Base-by-base conservation (phyloP, 345 rosid genomes). In the Lepidium sativum region DNA sequence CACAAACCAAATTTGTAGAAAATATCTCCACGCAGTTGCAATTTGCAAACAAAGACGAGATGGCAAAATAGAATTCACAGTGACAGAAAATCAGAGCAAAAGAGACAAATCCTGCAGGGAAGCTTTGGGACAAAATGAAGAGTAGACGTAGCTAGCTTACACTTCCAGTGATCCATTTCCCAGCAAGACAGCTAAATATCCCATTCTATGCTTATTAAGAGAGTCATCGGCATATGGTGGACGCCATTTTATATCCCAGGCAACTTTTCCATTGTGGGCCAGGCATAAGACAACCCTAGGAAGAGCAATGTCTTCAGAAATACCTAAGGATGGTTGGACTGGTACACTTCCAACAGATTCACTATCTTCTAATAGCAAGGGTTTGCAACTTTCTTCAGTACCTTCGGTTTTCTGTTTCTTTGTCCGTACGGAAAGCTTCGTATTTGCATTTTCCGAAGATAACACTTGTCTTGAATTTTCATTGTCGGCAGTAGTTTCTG, bases 151-250 rank as follows among this genome's bases (percentile, higher is more conserved):
- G 71, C 55, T 57, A 48, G 9, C 88, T 86, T 85, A 94, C 96
- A 90, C 95, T 85, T 94, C 99, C 52, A 94, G 53, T 43, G 92
- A 86, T 70, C 99, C 97, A 72, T 83, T 84, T 68, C 97, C 99
- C 15, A 90, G 84, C 77, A 90, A 60, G 77, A 88, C 95, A 53
- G 96, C 97, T 74, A 94, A 87, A 75, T 83, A 94, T 14, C 99
- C 25, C 25, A 21, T 21, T 54, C 81, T 82, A 43, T 81, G 84
- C 66, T 70, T 73, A 80, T 69, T 77, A 70, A 67, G 48, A 64
- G 83, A 73, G 67, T 77, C 75, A 42, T 73, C 59, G 43, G 20
- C 59, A 75, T 63, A 58, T 57, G 38, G 62, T 40, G 97, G 97
- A 65, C 78, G 77, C 92, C 97, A 94, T 80, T 94, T 90, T 54